These are phyloP conservation scores for Pseudogymnoascus sp. DNA, from an alignment of 2,329 filamentous ascomycete genomes.

Conservation along the genomic window DNA sequence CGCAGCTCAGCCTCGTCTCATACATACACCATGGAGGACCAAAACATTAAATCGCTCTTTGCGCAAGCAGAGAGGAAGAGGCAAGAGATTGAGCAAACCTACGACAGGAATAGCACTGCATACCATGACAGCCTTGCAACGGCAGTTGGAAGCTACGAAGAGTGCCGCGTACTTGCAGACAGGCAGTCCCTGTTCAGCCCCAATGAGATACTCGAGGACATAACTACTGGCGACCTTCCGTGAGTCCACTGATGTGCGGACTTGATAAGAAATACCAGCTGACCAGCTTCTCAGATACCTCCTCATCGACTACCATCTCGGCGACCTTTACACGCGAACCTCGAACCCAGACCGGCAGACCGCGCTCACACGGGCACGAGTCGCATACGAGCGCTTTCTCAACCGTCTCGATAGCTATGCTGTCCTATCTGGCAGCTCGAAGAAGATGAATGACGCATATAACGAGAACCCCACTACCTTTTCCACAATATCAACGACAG, in stretches of 20 bases:
- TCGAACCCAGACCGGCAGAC: slow-evolving; percentile 54
- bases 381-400: slow-evolving; percentile 71
- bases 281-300: slow-evolving; percentile 51
- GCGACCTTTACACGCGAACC: slow-evolving; percentile 67
- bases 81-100: slow-evolving; percentile 50
- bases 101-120: slow-evolving; percentile 53
- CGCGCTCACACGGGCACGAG: slow-evolving; percentile 55
- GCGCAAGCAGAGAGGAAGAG: slow-evolving; percentile 46
- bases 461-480: slow-evolving; percentile 65
- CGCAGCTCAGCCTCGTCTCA: background rate
- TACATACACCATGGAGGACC: slow-evolving; percentile 38
- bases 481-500: slow-evolving; percentile 55
- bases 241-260: slow-evolving; percentile 32
- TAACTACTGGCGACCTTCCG: slow-evolving; percentile 75
- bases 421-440: slow-evolving; percentile 57
- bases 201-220: slow-evolving; percentile 83
- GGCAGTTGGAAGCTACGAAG: slow-evolving; percentile 63
- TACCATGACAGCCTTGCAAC: slow-evolving; percentile 61
- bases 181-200: slow-evolving; percentile 76
- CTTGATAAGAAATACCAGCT: background rate
- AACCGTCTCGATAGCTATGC: slow-evolving; percentile 70
- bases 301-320: slow-evolving; percentile 67
- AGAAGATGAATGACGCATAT: slow-evolving; percentile 64
- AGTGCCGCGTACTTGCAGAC: slow-evolving; percentile 61
- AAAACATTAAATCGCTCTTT: slow-evolving; percentile 45